A percentile compares a stretch with the other conserved stretches of the same genome.
Evolutionary conservation across 345 rosid genomes (phyloP).

Genomic region (Turritis glabra): DNA sequence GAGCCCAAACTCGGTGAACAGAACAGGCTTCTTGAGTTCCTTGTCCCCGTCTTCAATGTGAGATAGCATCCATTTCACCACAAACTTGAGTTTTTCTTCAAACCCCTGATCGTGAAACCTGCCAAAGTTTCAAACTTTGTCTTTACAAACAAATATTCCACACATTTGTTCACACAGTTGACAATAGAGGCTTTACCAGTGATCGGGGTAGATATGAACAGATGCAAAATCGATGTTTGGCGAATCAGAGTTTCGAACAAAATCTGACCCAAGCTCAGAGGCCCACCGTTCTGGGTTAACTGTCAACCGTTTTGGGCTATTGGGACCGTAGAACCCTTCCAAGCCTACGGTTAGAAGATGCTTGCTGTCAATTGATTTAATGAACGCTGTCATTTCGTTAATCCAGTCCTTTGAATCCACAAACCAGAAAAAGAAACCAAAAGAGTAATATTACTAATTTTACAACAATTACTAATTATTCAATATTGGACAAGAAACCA

Average conservation of each 20-base stretch:
- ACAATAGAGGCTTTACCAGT: constrained; percentile 58
- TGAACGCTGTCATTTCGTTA: constrained; percentile 77
- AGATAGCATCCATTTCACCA: constrained; percentile 79
- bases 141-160: background rate
- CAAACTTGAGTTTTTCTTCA: constrained; percentile 63
- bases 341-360: constrained; percentile 89
- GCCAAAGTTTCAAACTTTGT: constrained; percentile 18
- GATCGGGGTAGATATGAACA: constrained; percentile 94
- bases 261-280: constrained; percentile 81
- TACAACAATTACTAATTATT: background rate
- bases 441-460: background rate
- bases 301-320: constrained; percentile 67
- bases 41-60: constrained; percentile 89
- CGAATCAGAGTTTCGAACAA: constrained; percentile 66
- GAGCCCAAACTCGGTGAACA: constrained; percentile 85
- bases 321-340: constrained; percentile 95
- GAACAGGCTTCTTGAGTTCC: constrained; percentile 73
- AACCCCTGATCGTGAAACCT: constrained; percentile 70
- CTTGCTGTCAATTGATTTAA: constrained; percentile 82
- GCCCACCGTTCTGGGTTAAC: constrained; percentile 90
- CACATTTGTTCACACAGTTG: background rate
- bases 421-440: constrained; percentile 10
- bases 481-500: background rate
- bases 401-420: constrained; percentile 73
- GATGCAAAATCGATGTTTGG: constrained; percentile 75